phyloP scores from a whole-genome alignment of 2,329 filamentous ascomycete species.

The Apiospora sp. region DNA sequence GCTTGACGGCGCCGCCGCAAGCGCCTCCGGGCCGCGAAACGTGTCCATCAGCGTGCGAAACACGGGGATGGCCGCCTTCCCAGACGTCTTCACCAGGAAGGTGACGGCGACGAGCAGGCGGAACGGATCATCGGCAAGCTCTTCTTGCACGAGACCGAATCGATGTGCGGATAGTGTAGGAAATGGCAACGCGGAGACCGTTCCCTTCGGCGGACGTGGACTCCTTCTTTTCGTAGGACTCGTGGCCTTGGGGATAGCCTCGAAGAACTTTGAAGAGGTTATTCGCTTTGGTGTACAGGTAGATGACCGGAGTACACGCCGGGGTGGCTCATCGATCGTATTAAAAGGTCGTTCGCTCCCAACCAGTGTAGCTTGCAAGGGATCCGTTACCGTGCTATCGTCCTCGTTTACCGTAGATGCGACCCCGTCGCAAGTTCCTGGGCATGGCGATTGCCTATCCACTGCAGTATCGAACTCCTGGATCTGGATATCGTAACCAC shows the following conservation, averaged over 20 bases:
- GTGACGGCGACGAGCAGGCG: conserved; percentile 82
- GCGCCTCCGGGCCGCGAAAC: conserved; percentile 71
- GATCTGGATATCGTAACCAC: conserved; percentile 30
- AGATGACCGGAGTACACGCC: conserved; percentile 2
- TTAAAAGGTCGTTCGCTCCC: neutral
- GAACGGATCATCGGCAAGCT: conserved; percentile 77
- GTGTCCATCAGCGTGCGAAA: conserved; percentile 72
- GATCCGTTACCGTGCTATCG: neutral
- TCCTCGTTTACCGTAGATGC: neutral
- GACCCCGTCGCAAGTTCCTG: neutral
- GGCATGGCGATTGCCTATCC: neutral
- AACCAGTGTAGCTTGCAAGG: neutral
- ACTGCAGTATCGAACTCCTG: conserved; percentile 3
- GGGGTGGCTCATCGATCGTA: neutral
- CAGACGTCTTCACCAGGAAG: conserved; percentile 84
- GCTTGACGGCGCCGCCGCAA: conserved; percentile 64
- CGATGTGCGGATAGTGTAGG: conserved; percentile 67
- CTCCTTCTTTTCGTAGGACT: conserved; percentile 31
- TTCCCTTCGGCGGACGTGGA: conserved; percentile 50
- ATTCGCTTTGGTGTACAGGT: conserved; percentile 34
- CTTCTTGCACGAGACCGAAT: conserved; percentile 88
- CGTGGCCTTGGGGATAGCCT: conserved; percentile 25
- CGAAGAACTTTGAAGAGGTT: conserved; percentile 47
- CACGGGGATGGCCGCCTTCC: conserved; percentile 76
- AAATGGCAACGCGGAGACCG: conserved; percentile 67